A percentile compares a stretch with the other conserved stretches of the same genome.
phyloP scores from a whole-genome alignment of 2,329 filamentous ascomycete genomes.

The Myriosclerotinia scirpicola region DNA sequence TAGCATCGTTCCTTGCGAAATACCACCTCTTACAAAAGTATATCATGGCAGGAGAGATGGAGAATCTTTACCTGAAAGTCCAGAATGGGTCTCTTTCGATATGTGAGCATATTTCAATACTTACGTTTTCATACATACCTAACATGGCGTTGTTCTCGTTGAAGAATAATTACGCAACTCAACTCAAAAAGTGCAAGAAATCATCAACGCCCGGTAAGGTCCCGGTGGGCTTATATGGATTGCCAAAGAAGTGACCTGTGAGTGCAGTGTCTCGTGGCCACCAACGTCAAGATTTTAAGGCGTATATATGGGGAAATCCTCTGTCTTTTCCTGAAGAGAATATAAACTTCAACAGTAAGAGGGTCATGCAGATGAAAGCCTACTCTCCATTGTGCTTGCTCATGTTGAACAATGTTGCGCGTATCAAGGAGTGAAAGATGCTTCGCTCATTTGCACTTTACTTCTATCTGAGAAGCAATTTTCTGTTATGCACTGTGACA shows the following conservation, averaged over 20 bases:
- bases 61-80: constrained; percentile 45
- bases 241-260: background rate
- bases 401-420: background rate
- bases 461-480: background rate
- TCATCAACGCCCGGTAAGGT: background rate
- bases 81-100: constrained; percentile 55
- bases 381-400: background rate
- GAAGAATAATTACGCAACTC: too few relatives aligned
- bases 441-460: background rate
- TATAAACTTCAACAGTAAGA: background rate
- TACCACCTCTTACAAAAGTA: constrained; percentile 49
- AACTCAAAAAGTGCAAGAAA: background rate
- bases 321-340: background rate
- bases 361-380: background rate
- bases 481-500: background rate
- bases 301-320: background rate
- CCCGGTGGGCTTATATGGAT: background rate
- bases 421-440: too few relatives aligned
- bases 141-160: too few relatives aligned
- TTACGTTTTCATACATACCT: background rate
- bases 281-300: too few relatives aligned
- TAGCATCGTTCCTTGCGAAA: constrained; percentile 48
- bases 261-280: background rate
- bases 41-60: constrained; percentile 50
- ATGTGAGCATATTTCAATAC: constrained; percentile 37